phyloP scores from a whole-genome alignment of 2,329 filamentous ascomycete genomes.

The Alternaria ventricosa region DNA sequence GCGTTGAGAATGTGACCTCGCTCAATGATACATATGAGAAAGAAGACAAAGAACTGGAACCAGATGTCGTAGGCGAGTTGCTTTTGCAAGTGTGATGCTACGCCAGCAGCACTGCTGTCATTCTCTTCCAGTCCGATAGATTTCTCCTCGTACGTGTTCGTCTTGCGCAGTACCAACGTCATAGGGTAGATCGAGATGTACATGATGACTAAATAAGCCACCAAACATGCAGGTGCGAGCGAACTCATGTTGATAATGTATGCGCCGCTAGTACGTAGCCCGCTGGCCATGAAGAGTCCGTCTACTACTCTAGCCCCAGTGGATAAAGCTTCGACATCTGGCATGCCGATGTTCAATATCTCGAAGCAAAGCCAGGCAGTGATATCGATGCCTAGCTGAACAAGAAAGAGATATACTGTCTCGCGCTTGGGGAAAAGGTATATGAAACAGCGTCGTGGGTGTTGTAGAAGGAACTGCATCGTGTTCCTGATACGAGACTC shows the following conservation, averaged over 20 bases:
- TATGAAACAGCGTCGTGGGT: slow-evolving; percentile 69
- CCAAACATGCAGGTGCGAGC: slow-evolving; percentile 63
- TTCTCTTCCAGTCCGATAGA: slow-evolving; percentile 65
- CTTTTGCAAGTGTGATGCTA: slow-evolving; percentile 61
- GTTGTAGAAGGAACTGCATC: slow-evolving; percentile 65
- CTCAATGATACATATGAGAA: slow-evolving; percentile 68
- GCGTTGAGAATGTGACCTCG: slow-evolving; percentile 58
- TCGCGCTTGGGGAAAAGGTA: slow-evolving; percentile 68
- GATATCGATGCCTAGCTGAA: slow-evolving; percentile 66
- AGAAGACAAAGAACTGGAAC: slow-evolving; percentile 67
- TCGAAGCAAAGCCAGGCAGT: slow-evolving; percentile 72
- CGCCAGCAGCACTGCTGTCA: slow-evolving; percentile 20
- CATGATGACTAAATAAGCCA: slow-evolving; percentile 70
- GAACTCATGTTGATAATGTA: slow-evolving; percentile 68
- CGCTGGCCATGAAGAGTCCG: slow-evolving; percentile 69
- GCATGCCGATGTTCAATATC: slow-evolving; percentile 68
- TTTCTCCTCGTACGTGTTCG: slow-evolving; percentile 75
- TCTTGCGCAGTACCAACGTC: slow-evolving; percentile 69
- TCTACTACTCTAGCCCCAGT: slow-evolving; percentile 64
- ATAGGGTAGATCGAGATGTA: slow-evolving; percentile 70
- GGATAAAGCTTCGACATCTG: slow-evolving; percentile 60
- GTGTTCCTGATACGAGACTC: slow-evolving; percentile 52
- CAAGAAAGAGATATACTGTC: slow-evolving; percentile 71
- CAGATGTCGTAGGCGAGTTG: slow-evolving; percentile 72
- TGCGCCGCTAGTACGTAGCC: slow-evolving; percentile 69